Conservation (phyloP, 192 early-diverging fungal species). For the Coemansia sp. region DNA sequence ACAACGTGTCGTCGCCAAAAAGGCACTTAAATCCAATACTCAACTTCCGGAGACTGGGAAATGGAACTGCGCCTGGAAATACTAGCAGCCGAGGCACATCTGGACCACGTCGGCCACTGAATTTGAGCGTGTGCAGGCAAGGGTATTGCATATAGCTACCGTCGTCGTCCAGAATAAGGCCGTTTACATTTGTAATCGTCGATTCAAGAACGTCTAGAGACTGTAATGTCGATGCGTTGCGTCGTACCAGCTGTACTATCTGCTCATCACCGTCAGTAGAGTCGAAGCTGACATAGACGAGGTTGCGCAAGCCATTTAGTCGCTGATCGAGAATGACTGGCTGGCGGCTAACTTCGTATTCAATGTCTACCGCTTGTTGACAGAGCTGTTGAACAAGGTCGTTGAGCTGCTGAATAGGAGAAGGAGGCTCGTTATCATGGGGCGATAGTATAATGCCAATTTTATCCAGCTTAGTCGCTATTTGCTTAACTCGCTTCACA, state of each 20-base stretch:
- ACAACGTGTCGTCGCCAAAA: neutral
- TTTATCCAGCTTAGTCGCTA: neutral
- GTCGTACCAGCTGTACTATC: neutral
- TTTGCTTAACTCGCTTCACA: neutral
- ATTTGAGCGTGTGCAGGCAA: neutral
- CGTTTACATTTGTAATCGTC: neutral
- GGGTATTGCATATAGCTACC: neutral
- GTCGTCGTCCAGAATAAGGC: neutral
- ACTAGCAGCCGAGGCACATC: neutral
- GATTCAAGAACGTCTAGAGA: neutral
- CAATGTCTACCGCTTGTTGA: too few species aligned
- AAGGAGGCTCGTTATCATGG: neutral
- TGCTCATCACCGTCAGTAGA: neutral
- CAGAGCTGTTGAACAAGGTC: neutral
- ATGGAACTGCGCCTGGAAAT: neutral
- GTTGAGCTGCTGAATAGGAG: neutral
- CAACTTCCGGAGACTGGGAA: neutral
- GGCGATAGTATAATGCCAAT: neutral
- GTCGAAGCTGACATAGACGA: neutral
- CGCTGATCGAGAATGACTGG: neutral
- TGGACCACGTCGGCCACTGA: neutral
- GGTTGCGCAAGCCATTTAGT: neutral
- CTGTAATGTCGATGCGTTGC: neutral
- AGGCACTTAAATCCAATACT: too few species aligned
- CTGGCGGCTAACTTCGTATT: too few species aligned